Evolutionary conservation across 129 eudicot species (phyloP), one percentile per base, ranked within the genome.

Genomic region (Solidago caesia): DNA sequence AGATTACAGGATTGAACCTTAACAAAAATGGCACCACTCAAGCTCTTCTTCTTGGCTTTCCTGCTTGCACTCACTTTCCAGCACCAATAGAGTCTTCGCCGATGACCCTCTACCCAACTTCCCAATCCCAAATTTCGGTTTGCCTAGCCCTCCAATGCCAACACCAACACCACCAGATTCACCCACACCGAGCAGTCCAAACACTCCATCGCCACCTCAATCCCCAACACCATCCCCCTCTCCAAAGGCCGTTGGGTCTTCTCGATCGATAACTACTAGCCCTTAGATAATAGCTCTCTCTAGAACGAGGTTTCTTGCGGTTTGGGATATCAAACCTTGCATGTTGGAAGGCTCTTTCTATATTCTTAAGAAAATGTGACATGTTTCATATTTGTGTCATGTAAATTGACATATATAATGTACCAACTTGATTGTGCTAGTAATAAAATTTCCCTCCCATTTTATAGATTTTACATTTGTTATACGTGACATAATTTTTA

Each of bases 21-120:
- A 4, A 6, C 2, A 26, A 75, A 44, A 55, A 64, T 75, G 72
- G 16, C 72, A 45, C 41, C 52, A 33, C 15, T 64, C 55, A 75
- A 74, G 14, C 63, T 51, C 29, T 1, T 75, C 64, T 21, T 75
- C 12, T 52, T 64, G 48, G 51, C 55, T 64, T 64, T 75, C 26
- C 55, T 75, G 10, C 27, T 64, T 10, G 79, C 55, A 21, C 3
- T 51, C 64, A 21, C 25, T 25, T 75, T 75, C 53, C n/a, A 44
- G 7, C 26, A 63, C 64, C 71, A 8, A 7, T 48, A 51, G 57
- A 67, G 63, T 11, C 29, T 3, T 39, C n/a, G 55, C 64, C 64
- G 26, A 2, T 11, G 39, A 1, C n/a, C 26, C 42, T 48, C 7
- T 59, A 7, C 33, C 15, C 12, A 21, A 15, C 66, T 39, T 71